These are phyloP conservation scores for Hexamita inflata DNA, from an alignment of 208 protist genomes.

Conservation along the genomic window DNA sequence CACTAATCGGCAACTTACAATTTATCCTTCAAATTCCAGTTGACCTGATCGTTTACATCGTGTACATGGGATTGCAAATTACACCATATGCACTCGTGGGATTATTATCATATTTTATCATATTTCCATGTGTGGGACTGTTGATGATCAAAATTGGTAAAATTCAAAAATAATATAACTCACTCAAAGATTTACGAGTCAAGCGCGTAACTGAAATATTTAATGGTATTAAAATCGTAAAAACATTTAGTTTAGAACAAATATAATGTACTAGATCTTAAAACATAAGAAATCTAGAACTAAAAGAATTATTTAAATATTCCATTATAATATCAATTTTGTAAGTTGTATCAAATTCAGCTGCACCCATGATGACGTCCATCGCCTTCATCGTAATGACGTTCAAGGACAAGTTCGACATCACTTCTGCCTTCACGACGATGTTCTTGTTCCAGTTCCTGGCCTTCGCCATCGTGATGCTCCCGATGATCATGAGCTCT, in stretches of 20 bases:
- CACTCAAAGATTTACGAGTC: constrained; percentile 43
- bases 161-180: constrained; percentile 27
- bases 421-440: not conserved
- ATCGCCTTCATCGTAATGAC: constrained; percentile 5
- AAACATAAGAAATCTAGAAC: constrained; percentile 18
- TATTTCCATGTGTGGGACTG: constrained; percentile 40
- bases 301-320: not conserved
- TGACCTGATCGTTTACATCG: constrained; percentile 42
- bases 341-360: not conserved
- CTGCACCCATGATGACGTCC: not conserved
- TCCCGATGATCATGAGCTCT: not conserved
- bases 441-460: constrained; percentile 23
- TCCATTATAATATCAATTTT: not conserved
- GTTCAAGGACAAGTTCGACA: not conserved
- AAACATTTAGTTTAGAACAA: constrained; percentile 52
- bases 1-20: constrained; percentile 32
- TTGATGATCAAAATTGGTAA: not conserved
- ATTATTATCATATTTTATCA: constrained; percentile 46
- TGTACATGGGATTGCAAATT: constrained; percentile 42
- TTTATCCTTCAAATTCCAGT: constrained; percentile 41
- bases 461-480: not conserved
- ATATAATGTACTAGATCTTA: constrained; percentile 35
- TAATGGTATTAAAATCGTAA: constrained; percentile 50
- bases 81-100: constrained; percentile 43
- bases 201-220: constrained; percentile 47